Conservation (phyloP, 305 asterid species). For the Petunia hybrid region DNA sequence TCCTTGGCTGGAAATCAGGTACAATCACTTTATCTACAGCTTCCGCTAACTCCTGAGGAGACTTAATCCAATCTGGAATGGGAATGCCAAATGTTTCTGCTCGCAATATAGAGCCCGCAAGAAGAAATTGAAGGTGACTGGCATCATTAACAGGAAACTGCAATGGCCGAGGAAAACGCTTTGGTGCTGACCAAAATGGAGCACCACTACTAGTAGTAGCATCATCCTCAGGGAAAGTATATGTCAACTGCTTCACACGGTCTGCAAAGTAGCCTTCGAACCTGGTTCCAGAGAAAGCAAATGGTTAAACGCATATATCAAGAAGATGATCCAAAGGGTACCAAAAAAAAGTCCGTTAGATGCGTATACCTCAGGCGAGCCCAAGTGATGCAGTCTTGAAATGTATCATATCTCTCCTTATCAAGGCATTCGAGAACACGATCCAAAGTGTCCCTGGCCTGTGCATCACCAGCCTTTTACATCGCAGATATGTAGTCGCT, state of each 20-base stretch:
- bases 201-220: conserved; percentile 44
- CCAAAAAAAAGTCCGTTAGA: no score
- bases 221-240: conserved; percentile 46
- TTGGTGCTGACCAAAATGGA: conserved; percentile 52
- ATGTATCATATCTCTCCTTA: conserved; percentile 41
- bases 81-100: conserved; percentile 51
- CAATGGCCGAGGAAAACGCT: conserved; percentile 48
- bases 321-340: no score
- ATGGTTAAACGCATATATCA: conserved; percentile 18
- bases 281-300: conserved; percentile 27
- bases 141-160: conserved; percentile 41
- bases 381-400: conserved; percentile 47
- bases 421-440: conserved; percentile 45
- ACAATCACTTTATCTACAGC: conserved; percentile 42
- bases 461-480: conserved; percentile 47
- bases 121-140: conserved; percentile 40
- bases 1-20: conserved; percentile 46
- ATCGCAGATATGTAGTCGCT: conserved; percentile 41
- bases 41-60: conserved; percentile 38
- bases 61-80: conserved; percentile 42
- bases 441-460: conserved; percentile 44
- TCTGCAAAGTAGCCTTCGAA: conserved; percentile 46
- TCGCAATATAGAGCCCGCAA: conserved; percentile 45
- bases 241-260: conserved; percentile 46
- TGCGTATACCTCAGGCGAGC: conserved; percentile 42